Evolutionary conservation across 352 stramenopile genomes (phyloP).

Genomic region (Phytophthora hybrid): DNA sequence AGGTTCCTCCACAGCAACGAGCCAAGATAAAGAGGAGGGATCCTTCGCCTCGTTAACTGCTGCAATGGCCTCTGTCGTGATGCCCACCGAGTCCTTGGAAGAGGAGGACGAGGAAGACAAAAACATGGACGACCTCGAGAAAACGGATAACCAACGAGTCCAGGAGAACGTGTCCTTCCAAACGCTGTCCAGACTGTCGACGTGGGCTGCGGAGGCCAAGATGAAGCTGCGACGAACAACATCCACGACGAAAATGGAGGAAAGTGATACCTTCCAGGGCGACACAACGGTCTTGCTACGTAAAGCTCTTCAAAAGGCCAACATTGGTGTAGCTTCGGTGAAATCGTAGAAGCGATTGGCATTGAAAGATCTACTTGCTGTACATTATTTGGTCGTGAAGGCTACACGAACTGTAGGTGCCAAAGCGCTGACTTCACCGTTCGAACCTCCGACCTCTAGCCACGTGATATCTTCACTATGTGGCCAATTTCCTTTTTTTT

Average conservation of each 20-base stretch:
- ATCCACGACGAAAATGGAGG: slow-evolving; percentile 24
- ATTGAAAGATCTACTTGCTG: background rate
- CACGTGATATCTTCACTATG: too few relatives aligned
- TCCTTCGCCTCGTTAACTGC: slow-evolving; percentile 67
- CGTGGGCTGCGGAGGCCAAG: slow-evolving; percentile 69
- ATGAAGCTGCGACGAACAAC: slow-evolving; percentile 44
- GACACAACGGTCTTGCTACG: slow-evolving; percentile 54
- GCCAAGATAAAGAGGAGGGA: slow-evolving; percentile 58
- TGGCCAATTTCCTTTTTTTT: slow-evolving; percentile 1
- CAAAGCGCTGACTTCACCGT: too few relatives aligned
- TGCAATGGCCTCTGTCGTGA: slow-evolving; percentile 50
- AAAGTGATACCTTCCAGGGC: slow-evolving; percentile 47
- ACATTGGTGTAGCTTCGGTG: slow-evolving; percentile 48
- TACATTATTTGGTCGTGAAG: background rate
- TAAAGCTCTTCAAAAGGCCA: slow-evolving; percentile 60
- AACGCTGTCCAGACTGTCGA: slow-evolving; percentile 61
- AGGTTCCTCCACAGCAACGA: slow-evolving; percentile 19
- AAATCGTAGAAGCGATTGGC: slow-evolving; percentile 14
- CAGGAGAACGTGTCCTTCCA: slow-evolving; percentile 74
- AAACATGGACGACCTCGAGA: slow-evolving; percentile 13
- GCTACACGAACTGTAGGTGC: too few relatives aligned
- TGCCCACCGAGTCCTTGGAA: slow-evolving; percentile 25
- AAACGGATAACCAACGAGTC: slow-evolving; percentile 30
- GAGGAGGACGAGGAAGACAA: slow-evolving; percentile 46
- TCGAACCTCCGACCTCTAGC: too few relatives aligned